Base-by-base conservation (phyloP, 2,329 filamentous ascomycete species). In the Chalara sp. region DNA sequence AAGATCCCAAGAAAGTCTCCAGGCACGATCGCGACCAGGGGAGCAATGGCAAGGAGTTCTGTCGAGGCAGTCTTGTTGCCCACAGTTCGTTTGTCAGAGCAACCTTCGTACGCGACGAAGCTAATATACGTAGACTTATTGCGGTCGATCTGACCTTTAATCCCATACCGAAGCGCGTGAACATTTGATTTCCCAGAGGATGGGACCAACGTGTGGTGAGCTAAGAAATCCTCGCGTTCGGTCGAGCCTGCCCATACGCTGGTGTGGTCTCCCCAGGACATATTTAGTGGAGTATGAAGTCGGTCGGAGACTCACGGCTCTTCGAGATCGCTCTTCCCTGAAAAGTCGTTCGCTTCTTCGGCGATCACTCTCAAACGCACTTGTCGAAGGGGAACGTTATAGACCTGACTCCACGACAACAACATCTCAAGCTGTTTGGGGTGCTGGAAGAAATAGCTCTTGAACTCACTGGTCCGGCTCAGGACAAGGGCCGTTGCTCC, bases 261-360 rank as follows among this genome's bases (percentile, higher is more conserved):
- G 8, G 53, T 39, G 49, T 56, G 12, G 32, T 59, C 44, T 42
- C 44, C 47, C 55, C 47, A 59, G 29, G 21, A 31, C n/a, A 45
- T 6, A 13, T 43, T 42, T 30, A 53, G 37, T 28, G 46, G 43
- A 47, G 46, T 42, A 52, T 46, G 55, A 28, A 57, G 56, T 54
- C 55, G 54, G 8, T 56, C 33, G 39, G 46, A 52, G 33, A 59
- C 53, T 40, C 49, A 32, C 35, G 51, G 32, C 11, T 59, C 51
- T 46, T 57, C 47, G 29, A 59, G 54, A 31, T 59, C 49, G 52
- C 49, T 47, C 35, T 48, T 57, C 4, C 55, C 52, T 29, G 55
- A 59, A 41, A 54, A 59, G 48, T 58, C 55, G 39, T 45, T 40
- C 12, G 32, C 53, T 55, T 56, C 56, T 37, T 54, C 2, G 12